phyloP scores from a whole-genome alignment of 306 rosid species.

The Vachellia pachyceras region DNA sequence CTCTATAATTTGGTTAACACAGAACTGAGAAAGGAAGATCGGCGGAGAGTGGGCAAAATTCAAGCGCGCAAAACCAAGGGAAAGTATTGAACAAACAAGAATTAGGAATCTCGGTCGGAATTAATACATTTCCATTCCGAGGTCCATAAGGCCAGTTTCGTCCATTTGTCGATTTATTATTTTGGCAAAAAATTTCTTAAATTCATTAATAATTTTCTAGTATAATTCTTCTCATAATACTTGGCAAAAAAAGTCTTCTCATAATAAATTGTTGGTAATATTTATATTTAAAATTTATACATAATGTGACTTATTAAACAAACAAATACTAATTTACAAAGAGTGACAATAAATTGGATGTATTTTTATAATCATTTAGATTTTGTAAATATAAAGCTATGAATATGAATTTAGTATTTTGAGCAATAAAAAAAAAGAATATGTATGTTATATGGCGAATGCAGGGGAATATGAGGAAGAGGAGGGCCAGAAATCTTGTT shows the following conservation, averaged over 20 bases:
- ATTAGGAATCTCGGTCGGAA: neutral
- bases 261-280: no score
- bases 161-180: neutral
- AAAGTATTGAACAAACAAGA: neutral
- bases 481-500: constrained; percentile 44
- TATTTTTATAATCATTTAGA: no score
- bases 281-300: no score
- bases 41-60: neutral
- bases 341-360: no score
- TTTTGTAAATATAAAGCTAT: neutral
- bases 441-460: neutral
- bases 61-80: neutral
- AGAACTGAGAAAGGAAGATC: neutral
- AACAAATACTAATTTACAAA: no score
- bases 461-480: neutral
- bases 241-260: no score
- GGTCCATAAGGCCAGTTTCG: neutral
- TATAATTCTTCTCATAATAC: no score
- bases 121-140: neutral
- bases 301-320: no score
- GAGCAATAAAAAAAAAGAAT: neutral
- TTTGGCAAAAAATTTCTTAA: no score
- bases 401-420: neutral
- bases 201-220: no score
- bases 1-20: neutral